Base-by-base conservation (phyloP, 495 filamentous ascomycete species). In the Evansstolkia leycettana region DNA sequence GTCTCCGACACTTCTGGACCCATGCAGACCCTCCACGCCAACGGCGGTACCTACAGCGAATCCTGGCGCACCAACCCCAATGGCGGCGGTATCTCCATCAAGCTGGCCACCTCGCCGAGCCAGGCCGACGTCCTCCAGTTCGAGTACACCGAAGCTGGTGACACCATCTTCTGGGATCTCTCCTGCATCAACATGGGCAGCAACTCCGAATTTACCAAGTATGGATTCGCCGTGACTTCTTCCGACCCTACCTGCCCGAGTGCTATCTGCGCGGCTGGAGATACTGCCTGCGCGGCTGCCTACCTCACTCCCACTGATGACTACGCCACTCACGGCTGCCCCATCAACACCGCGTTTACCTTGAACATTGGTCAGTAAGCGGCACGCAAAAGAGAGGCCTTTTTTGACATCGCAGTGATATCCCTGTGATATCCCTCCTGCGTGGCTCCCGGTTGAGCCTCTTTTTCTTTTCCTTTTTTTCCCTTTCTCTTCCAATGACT, bases 11-110 rank as follows among this genome's bases (percentile, higher is more conserved):
- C 50, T 30, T 41, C 52, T 30, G 51, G 57, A 36, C 17, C 37
- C 36, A 65, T 65, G 63, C 32, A 60, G 25, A 63, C 60, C 42
- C 46, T 67, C 31, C 47, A 39, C 45, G 45, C 50, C 25, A 48
- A 46, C 33, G 59, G 60, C 33, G 59, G 55, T 14, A 43, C 37
- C 47, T 58, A 57, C 52, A 39, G 33, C 28, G 54, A 64, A 32
- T 33, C 33, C 27, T 67, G 54, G 54, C 44, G 41, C 39, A 49
- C 38, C 45, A 64, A 64, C 55, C 28, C 51, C 46, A 51, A 64
- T 42, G 63, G 60, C 31, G 63, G 63, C 25, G 63, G 60, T 38
- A 50, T 65, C 43, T 65, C 60, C 28, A 61, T 67, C 56, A 67
- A 67, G 59, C 46, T 67, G 35, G 60, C 63, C 31, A 59, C 57